phyloP scores from a whole-genome alignment of 2,329 filamentous ascomycete genomes.

The Aspergillus novoparasiticus region DNA sequence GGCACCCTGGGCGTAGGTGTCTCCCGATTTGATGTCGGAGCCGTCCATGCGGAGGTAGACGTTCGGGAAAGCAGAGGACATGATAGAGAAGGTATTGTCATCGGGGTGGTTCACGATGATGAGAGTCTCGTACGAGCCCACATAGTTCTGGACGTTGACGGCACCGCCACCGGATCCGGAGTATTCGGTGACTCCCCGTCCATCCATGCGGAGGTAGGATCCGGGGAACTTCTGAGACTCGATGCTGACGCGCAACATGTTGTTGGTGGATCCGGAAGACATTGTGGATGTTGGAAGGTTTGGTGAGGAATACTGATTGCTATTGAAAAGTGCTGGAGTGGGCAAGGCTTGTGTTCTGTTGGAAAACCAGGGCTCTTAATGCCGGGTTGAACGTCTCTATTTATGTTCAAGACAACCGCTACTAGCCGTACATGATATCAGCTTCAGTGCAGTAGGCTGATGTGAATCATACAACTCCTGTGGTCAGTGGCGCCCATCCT shows the following conservation, averaged over 20 bases:
- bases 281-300: neutral
- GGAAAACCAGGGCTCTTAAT: no score
- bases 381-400: neutral
- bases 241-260: conserved; percentile 1
- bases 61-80: neutral
- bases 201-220: neutral
- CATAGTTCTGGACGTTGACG: neutral
- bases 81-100: neutral
- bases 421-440: neutral
- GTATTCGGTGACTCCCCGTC: neutral
- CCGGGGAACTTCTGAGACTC: neutral
- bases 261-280: neutral
- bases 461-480: neutral
- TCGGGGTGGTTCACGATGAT: conserved; percentile 1
- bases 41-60: neutral
- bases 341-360: neutral
- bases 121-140: neutral
- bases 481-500: neutral
- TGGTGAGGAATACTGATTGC: neutral
- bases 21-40: neutral
- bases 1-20: neutral
- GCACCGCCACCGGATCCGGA: neutral
- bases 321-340: neutral
- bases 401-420: neutral
- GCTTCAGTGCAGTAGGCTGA: neutral